Percentiles rank a stretch among this genome's conserved stretches.
Evolutionary conservation across 306 rosid genomes (phyloP).

Genomic region (Boehmeria nivea): DNA sequence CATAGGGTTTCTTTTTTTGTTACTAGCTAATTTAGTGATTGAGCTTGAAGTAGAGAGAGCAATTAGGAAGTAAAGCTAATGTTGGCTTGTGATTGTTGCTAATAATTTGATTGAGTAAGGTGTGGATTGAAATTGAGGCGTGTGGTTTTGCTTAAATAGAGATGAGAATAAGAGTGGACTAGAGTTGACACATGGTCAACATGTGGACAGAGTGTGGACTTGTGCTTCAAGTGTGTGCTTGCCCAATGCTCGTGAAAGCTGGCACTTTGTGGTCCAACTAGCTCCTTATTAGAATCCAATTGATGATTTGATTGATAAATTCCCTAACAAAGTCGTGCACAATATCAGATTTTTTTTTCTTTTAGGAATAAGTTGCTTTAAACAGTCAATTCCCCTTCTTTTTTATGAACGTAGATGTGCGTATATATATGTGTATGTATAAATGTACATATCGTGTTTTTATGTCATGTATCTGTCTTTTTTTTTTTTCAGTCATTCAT

Average conservation of each 20-base stretch:
- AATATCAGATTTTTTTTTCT: not conserved
- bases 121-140: not conserved
- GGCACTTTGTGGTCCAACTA: conserved; percentile 10
- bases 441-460: not conserved
- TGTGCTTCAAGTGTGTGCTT: conserved; percentile 14
- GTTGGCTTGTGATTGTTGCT: too few relatives aligned
- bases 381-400: not conserved
- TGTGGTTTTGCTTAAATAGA: not conserved
- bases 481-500: too few relatives aligned
- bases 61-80: too few relatives aligned
- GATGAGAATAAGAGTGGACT: not conserved
- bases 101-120: too few relatives aligned
- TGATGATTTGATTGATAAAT: not conserved
- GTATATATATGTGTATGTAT: not conserved
- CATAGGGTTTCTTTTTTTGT: not conserved
- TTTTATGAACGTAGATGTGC: not conserved
- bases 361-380: not conserved
- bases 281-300: not conserved
- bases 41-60: too few relatives aligned
- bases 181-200: conserved; percentile 1
- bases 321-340: not conserved
- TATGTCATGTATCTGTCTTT: too few relatives aligned
- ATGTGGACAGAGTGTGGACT: conserved; percentile 19
- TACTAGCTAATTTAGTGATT: not conserved
- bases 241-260: conserved; percentile 6